Evolutionary conservation across 2,329 filamentous ascomycete species (phyloP), one percentile per base, ranked within the genome.

Genomic region (Tolypocladium ophioglossoides): DNA sequence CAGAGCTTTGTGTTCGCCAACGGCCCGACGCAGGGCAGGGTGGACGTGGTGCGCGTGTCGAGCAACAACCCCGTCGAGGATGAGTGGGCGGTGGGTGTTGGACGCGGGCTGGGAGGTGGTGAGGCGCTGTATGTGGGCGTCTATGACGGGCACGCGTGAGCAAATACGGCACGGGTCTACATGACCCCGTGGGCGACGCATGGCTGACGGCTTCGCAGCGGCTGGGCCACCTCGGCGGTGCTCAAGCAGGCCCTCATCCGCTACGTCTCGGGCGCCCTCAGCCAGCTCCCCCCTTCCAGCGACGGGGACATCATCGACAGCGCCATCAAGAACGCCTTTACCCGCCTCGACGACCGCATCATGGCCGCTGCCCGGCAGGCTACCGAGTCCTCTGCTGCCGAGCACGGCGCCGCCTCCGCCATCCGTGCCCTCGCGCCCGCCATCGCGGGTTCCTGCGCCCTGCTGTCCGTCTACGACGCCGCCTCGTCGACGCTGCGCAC

Each of bases 381-480:
- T 4, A 55, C 66, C 24, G 56, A 64, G 5, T 63, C 44, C 18
- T 18, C 61, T 1, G 61, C 57, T 52, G 53, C 57, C 58, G 63
- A 63, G 53, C 61, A 66, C 58, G 57, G 68, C 54, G 57, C 61
- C 6, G 59, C 65, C 1, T 58, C 64, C 20, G 65, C 59, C 47
- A 57, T 68, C 30, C 52, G 63, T 1, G 66, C 66, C 14, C 58
- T 77, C 5, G 63, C 69, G 5, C 65, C 73, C 1, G 67, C 71
- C 4, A 63, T 68, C 30, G 66, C 72, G 1, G 84, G 84, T 6
- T 85, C 82, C 4, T 87, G 83, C 58, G 84, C 84, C 12, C 70
- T 87, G 1, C 70, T 88, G 2, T 75, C 83, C 0, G 68, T 86
- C 2, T 86, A 81, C 62, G 83, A 89, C 57, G 74, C 81, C 0